phyloP scores from a whole-genome alignment of 2,329 filamentous ascomycete species.

The Botryosphaeria dothidea region DNA sequence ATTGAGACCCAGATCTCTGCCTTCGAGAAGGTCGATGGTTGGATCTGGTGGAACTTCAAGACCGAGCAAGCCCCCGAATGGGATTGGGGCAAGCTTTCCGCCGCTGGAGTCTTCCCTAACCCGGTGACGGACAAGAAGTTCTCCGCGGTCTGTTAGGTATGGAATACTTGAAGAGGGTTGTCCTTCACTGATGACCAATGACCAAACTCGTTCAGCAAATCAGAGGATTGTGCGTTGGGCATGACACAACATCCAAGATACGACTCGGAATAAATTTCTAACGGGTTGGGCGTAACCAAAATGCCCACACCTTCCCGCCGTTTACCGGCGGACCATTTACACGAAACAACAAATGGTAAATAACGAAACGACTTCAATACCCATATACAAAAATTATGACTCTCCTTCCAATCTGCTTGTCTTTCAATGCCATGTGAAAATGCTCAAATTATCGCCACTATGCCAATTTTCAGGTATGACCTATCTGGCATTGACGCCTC shows the following conservation, averaged over 20 bases:
- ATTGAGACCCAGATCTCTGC: constrained; percentile 57
- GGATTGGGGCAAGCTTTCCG: constrained; percentile 53
- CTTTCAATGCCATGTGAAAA: background rate
- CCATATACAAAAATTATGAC: background rate
- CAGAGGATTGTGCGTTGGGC: too few relatives aligned
- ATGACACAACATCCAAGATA: background rate
- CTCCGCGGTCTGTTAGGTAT: background rate
- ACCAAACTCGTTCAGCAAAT: too few relatives aligned
- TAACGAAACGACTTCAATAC: constrained; percentile 6
- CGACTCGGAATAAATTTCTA: constrained; percentile 4
- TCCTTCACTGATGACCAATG: background rate
- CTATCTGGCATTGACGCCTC: background rate
- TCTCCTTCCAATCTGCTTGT: background rate
- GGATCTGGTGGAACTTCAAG: constrained; percentile 63
- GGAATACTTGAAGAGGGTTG: background rate
- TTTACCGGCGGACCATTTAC: background rate
- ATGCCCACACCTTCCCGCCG: background rate
- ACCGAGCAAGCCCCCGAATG: constrained; percentile 55
- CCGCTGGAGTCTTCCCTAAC: constrained; percentile 54
- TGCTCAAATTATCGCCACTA: background rate
- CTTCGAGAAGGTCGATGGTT: constrained; percentile 56
- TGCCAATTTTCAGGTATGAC: background rate
- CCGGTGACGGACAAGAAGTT: constrained; percentile 31
- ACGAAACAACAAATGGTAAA: background rate
- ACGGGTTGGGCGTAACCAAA: background rate